These are phyloP conservation scores for Trichoderma harzianum DNA, from an alignment of 2,329 filamentous ascomycete species.

Conservation along the genomic window DNA sequence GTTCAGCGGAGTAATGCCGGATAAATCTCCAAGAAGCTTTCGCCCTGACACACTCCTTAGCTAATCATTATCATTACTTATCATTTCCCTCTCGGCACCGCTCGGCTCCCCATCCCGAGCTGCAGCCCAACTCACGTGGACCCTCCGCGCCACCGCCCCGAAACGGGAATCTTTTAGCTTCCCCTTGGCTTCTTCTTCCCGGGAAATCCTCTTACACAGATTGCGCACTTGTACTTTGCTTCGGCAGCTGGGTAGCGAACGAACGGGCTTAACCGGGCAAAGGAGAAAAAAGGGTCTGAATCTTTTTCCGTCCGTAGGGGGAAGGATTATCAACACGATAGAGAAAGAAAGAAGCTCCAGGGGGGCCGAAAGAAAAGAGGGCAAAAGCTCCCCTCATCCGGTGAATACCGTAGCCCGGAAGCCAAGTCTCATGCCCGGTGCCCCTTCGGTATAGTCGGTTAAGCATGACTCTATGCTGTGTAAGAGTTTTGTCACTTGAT, in stretches of 20 bases:
- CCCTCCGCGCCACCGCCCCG: not conserved
- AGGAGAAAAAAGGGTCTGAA: not conserved
- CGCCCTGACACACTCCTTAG: not conserved
- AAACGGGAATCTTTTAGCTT: not conserved
- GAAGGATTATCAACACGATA: not conserved
- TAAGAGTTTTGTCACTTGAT: not conserved
- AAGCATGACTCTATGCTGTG: not conserved
- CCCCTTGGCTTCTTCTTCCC: not conserved
- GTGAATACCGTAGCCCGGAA: not conserved
- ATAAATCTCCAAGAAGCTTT: not conserved
- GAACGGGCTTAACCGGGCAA: not conserved
- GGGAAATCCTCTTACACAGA: constrained; percentile 18
- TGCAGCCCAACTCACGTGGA: constrained; percentile 6
- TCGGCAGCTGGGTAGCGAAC: not conserved
- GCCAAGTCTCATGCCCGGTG: not conserved
- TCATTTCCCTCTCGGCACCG: not conserved
- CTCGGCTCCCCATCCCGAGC: not conserved
- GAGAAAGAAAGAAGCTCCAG: not conserved
- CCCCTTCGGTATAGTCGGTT: constrained; percentile 18
- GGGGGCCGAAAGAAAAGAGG: not conserved
- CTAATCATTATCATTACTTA: not conserved
- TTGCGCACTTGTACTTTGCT: not conserved
- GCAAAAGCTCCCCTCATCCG: constrained; percentile 15
- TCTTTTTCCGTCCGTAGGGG: not conserved
- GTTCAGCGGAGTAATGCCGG: not conserved